Conservation (phyloP, 306 rosid species). For the Oemleria cerasiformis region DNA sequence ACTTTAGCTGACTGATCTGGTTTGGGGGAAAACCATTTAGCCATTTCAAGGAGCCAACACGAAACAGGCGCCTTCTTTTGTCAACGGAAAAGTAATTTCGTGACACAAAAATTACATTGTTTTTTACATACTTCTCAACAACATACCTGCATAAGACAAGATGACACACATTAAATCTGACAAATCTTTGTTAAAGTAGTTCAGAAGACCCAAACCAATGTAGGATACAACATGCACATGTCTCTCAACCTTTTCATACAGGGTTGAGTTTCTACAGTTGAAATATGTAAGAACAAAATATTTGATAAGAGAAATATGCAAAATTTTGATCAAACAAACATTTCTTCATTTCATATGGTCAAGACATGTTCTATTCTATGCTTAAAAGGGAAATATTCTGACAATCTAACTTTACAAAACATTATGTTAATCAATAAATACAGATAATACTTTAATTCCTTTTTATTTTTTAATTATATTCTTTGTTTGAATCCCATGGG, state of each 20-base stretch:
- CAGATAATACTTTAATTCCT: background rate
- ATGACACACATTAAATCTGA: slow-evolving; percentile 7
- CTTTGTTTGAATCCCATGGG: background rate
- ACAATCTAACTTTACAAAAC: background rate
- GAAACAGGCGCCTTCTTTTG: slow-evolving; percentile 78
- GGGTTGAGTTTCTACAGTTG: background rate
- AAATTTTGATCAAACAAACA: background rate
- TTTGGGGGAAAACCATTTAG: slow-evolving; percentile 53
- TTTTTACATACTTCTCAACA: slow-evolving; percentile 80
- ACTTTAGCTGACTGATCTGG: slow-evolving; percentile 55
- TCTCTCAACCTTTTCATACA: background rate
- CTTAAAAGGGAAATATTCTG: background rate
- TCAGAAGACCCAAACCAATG: background rate
- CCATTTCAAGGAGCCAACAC: slow-evolving; percentile 91
- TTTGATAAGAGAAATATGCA: background rate
- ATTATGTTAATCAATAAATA: background rate
- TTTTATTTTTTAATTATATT: too few relatives aligned
- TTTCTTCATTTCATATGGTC: background rate
- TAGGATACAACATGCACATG: background rate
- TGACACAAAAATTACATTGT: slow-evolving; percentile 86
- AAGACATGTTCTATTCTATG: background rate
- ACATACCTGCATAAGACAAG: slow-evolving; percentile 68
- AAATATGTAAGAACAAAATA: background rate
- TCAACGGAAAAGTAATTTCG: slow-evolving; percentile 88
- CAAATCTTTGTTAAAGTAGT: background rate